A percentile compares a stretch with the other conserved stretches of the same genome.
phyloP scores from a whole-genome alignment of 306 rosid species.

The Citrullus amarus region DNA sequence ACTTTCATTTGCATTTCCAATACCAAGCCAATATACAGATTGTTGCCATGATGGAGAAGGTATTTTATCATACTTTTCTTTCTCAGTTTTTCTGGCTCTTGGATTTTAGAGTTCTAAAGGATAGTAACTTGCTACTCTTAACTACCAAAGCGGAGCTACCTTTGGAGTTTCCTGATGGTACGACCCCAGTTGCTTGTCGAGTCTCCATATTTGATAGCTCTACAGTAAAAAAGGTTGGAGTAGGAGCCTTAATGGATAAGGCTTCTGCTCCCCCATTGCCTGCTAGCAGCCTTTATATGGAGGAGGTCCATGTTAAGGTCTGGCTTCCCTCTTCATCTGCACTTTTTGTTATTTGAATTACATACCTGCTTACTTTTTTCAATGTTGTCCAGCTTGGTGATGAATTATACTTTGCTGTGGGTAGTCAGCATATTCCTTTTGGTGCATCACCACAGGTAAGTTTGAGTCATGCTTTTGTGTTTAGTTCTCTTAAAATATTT shows the following conservation, averaged over 20 bases:
- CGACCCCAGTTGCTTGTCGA: slow-evolving; percentile 95
- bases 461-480: slow-evolving; percentile 1
- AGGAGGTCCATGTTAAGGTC: slow-evolving; percentile 97
- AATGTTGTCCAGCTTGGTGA: slow-evolving; percentile 67
- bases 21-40: slow-evolving; percentile 82
- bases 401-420: slow-evolving; percentile 64
- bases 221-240: slow-evolving; percentile 79
- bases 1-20: slow-evolving; percentile 95
- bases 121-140: slow-evolving; percentile 12
- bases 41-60: slow-evolving; percentile 90
- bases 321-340: slow-evolving; percentile 18
- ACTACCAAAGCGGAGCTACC: slow-evolving; percentile 63
- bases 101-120: slow-evolving; percentile 14
- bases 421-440: slow-evolving; percentile 82
- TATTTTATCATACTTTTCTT: slow-evolving; percentile 14
- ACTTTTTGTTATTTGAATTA: background rate
- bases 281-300: slow-evolving; percentile 83
- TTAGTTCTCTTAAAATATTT: background rate
- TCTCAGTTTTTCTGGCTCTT: background rate
- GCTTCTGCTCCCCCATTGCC: slow-evolving; percentile 89
- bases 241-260: slow-evolving; percentile 84
- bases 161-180: slow-evolving; percentile 97
- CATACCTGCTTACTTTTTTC: slow-evolving; percentile 6
- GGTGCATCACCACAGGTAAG: slow-evolving; percentile 97
- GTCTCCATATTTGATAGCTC: slow-evolving; percentile 90